Conservation (phyloP, 2,329 filamentous ascomycete genomes). For the Plenodomus tracheiphilus region DNA sequence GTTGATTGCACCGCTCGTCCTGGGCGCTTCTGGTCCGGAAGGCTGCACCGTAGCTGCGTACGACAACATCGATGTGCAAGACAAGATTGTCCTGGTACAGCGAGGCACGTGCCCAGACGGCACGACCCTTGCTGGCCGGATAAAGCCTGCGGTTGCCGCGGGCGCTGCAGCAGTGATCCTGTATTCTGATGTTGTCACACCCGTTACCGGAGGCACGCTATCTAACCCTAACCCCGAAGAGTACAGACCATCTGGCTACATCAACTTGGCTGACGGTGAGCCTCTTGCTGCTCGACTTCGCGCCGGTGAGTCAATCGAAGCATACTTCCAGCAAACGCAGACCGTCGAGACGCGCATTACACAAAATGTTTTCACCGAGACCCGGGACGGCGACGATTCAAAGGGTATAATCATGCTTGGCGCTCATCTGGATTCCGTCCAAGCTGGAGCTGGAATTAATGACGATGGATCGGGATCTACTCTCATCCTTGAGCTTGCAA, state of each 20-base stretch:
- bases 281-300: conserved; percentile 46
- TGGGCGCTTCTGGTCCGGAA: conserved; percentile 46
- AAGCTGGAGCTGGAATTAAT: conserved; percentile 47
- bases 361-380: conserved; percentile 47
- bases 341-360: conserved; percentile 56
- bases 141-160: conserved; percentile 47
- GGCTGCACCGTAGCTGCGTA: conserved; percentile 48
- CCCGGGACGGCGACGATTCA: conserved; percentile 41
- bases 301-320: conserved; percentile 46
- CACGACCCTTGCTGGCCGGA: conserved; percentile 45
- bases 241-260: conserved; percentile 46
- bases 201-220: conserved; percentile 47
- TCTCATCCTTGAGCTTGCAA: conserved; percentile 44
- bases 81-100: conserved; percentile 49
- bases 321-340: conserved; percentile 52
- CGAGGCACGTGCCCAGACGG: conserved; percentile 48
- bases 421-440: conserved; percentile 45
- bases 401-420: conserved; percentile 46
- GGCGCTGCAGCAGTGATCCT: conserved; percentile 49
- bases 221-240: conserved; percentile 42
- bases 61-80: conserved; percentile 43
- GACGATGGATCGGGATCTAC: conserved; percentile 47
- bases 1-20: conserved; percentile 47
- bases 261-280: conserved; percentile 50
- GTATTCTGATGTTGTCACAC: conserved; percentile 45